These are phyloP conservation scores for Sugiyamaella grinbergsii DNA, from an alignment of 1,139 yeast genomes.

Conservation along the genomic window DNA sequence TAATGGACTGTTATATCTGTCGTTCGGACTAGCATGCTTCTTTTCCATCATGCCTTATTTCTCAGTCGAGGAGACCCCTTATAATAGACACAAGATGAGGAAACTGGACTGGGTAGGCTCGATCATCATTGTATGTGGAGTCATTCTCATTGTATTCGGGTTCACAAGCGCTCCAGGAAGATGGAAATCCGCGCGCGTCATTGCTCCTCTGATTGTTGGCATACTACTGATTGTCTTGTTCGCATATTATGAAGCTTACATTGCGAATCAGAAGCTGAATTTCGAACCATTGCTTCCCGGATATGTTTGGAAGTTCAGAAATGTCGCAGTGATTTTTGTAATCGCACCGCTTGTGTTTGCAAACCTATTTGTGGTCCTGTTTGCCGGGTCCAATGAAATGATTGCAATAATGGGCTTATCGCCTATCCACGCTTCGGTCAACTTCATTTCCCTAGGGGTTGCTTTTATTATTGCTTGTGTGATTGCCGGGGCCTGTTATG, in stretches of 20 bases:
- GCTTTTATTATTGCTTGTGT: constrained; percentile 32
- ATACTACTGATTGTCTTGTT: constrained; percentile 31
- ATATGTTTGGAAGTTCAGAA: constrained; percentile 29
- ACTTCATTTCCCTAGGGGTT: constrained; percentile 36
- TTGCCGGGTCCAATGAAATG: constrained; percentile 25
- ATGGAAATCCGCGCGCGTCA: constrained; percentile 36
- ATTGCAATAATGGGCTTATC: constrained; percentile 28
- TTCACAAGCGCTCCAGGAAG: constrained; percentile 36
- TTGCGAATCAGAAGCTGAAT: constrained; percentile 21
- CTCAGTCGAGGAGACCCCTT: constrained; percentile 34
- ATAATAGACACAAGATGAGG: constrained; percentile 29
- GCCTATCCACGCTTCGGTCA: constrained; percentile 39
- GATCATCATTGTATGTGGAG: constrained; percentile 36
- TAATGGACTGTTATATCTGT: constrained; percentile 38
- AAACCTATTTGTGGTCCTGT: constrained; percentile 26
- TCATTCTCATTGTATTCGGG: constrained; percentile 37
- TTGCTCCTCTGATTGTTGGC: constrained; percentile 37
- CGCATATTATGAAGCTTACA: constrained; percentile 27
- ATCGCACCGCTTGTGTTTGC: constrained; percentile 26
- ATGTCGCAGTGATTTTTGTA: constrained; percentile 25
- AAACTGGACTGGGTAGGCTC: constrained; percentile 40
- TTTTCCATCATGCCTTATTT: constrained; percentile 31
- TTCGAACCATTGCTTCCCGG: constrained; percentile 31
- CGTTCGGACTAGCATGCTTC: constrained; percentile 35
- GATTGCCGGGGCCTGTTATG: constrained; percentile 28